Base-by-base conservation (phyloP, 2,329 filamentous ascomycete species). In the Coniochaeta ligniaria region DNA sequence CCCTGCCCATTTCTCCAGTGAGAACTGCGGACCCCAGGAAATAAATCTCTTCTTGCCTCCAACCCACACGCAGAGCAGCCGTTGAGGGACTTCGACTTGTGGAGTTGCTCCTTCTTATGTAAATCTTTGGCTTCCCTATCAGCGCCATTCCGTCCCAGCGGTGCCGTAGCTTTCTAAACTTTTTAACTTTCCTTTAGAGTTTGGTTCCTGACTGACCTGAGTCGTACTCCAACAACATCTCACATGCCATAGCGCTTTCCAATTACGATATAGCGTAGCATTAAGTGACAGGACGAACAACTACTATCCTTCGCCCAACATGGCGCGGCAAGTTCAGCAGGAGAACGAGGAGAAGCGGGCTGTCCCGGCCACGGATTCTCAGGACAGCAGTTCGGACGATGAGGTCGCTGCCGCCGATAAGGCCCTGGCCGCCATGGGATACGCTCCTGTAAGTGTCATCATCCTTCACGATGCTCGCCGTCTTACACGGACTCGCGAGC, bases 381-480 rank as follows among this genome's bases (percentile, higher is more conserved):
- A 57, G 31, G 54, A 57, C n/a, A 57, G 62, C 60, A 61, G 54
- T 60, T 57, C 54, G 47, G 63, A 62, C 12, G 61, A 60, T n/a
- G 59, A 63, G 17, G 58, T 55, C 26, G 14, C 64, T 60, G 64
- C 66, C 17, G 70, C 67, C 9, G 72, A 75, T 62, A 70, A 67
- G 65, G 70, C 67, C 6, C 63, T 75, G 20, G 69, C 72, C 17
- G 72, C 71, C 17, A 69, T 75, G 67, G 73, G 73, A 17, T 75
- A 75, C 62, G 69, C 63, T n/a, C 73, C 73, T 33, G 73, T 75
- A 64, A 52, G 69, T 58, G 28, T 22, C 6, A 6, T 26, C 14
- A 8, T 2, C n/a, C 47, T n/a, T 2, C n/a, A n/a, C 58, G 31
- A 58, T 20, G 47, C 47, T 28, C 28, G 20, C 14, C 36, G 26